phyloP scores from a whole-genome alignment of 1,284 basidiomycete genomes.

The Puccinia horiana region DNA sequence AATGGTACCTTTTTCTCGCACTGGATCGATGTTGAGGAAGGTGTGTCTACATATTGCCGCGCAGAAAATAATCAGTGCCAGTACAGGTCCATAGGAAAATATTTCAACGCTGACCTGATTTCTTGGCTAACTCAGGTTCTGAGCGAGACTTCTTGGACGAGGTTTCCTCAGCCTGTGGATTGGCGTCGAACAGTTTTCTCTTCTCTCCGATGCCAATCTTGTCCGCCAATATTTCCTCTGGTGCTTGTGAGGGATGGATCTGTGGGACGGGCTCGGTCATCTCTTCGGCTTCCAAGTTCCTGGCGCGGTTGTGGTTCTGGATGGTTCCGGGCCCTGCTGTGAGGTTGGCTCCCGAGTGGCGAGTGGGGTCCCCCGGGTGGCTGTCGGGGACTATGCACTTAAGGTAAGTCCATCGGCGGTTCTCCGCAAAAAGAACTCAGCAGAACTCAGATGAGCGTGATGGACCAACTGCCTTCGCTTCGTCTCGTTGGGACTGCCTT shows the following conservation, averaged over 20 bases:
- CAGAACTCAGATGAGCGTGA: too few species aligned
- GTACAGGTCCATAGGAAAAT: background rate
- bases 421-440: too few species aligned
- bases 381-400: too few species aligned
- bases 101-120: background rate
- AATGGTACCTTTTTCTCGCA: background rate
- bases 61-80: background rate
- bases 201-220: background rate
- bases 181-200: background rate
- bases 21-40: background rate
- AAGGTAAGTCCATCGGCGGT: too few species aligned
- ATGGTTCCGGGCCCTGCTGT: too few species aligned
- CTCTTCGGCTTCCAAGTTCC: background rate
- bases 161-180: background rate
- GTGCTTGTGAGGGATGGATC: background rate
- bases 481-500: background rate
- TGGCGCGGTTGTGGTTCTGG: background rate
- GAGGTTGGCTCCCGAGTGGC: too few species aligned
- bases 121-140: background rate
- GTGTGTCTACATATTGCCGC: background rate
- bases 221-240: background rate
- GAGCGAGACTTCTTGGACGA: conserved; percentile 10
- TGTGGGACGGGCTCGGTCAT: background rate
- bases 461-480: background rate
- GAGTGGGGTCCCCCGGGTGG: too few species aligned